Evolutionary conservation across 176 grass and related monocot species (phyloP).

Genomic region (Tuctoria greenei): DNA sequence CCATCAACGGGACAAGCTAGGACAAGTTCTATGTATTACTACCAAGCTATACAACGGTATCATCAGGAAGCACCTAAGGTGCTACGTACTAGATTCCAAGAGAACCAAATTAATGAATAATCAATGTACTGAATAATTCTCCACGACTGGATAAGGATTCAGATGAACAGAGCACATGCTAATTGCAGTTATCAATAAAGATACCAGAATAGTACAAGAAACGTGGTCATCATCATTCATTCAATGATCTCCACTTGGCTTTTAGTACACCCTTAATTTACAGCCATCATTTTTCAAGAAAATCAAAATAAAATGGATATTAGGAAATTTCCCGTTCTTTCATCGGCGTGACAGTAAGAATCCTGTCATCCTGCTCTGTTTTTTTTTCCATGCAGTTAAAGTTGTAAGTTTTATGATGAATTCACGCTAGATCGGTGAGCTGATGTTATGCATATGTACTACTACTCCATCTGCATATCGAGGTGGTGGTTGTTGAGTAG

Average conservation of each 20-base stretch:
- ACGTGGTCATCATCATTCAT: slow-evolving; percentile 17
- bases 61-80: background rate
- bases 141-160: background rate
- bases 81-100: too few relatives aligned
- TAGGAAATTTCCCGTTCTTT: background rate
- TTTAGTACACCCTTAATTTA: slow-evolving; percentile 16
- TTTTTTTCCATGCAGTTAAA: background rate
- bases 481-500: slow-evolving; percentile 12
- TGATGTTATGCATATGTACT: background rate
- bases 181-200: background rate
- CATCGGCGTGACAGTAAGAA: background rate
- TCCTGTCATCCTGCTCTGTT: too few relatives aligned
- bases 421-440: background rate
- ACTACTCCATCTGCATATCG: slow-evolving; percentile 30
- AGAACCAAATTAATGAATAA: background rate
- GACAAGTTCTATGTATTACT: too few relatives aligned
- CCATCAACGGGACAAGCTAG: background rate
- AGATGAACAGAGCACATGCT: background rate
- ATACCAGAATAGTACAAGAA: slow-evolving; percentile 9
- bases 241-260: slow-evolving; percentile 1
- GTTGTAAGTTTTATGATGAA: background rate
- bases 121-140: background rate
- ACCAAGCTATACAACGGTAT: too few relatives aligned
- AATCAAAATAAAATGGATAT: background rate
- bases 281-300: slow-evolving; percentile 17